Conservation (phyloP, 176 grass and related monocot genomes). For the Elaeis guineensis region DNA sequence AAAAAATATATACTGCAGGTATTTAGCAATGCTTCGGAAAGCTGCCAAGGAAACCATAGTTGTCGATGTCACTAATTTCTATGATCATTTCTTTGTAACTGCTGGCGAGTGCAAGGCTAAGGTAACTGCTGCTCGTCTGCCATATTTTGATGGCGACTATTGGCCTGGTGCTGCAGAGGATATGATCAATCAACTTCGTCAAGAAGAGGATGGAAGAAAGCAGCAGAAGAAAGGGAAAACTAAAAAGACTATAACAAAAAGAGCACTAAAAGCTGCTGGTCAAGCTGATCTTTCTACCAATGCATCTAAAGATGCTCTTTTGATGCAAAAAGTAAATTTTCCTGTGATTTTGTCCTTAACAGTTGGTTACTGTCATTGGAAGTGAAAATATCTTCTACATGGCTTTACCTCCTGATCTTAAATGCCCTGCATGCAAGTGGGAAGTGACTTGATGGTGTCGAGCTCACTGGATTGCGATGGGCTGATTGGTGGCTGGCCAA, state of each 20-base stretch:
- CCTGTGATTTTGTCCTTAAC: neutral
- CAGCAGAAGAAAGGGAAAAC: constrained; percentile 17
- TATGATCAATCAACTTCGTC: constrained; percentile 16
- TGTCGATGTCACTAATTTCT: constrained; percentile 12
- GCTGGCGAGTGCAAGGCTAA: constrained; percentile 6
- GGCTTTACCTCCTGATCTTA: no score
- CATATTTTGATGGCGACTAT: constrained; percentile 13
- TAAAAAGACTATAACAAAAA: constrained; percentile 7
- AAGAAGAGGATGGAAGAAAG: neutral
- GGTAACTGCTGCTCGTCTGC: constrained; percentile 6
- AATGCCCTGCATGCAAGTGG: no score
- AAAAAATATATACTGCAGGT: neutral
- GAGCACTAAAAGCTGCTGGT: constrained; percentile 7
- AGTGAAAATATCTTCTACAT: no score
- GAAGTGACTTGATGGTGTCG: no score
- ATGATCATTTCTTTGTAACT: neutral
- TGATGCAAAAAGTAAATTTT: constrained; percentile 8
- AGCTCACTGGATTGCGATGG: no score
- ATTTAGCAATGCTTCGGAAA: constrained; percentile 10
- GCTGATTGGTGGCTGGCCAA: no score
- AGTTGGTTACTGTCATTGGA: no score
- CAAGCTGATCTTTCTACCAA: constrained; percentile 10
- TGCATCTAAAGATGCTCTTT: constrained; percentile 7
- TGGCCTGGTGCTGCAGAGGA: constrained; percentile 15
- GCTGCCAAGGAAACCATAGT: constrained; percentile 5